A percentile compares a stretch with the other conserved stretches of the same genome.
Conservation (phyloP, 108 stramenopile species). For the Conticribra guillardii region DNA sequence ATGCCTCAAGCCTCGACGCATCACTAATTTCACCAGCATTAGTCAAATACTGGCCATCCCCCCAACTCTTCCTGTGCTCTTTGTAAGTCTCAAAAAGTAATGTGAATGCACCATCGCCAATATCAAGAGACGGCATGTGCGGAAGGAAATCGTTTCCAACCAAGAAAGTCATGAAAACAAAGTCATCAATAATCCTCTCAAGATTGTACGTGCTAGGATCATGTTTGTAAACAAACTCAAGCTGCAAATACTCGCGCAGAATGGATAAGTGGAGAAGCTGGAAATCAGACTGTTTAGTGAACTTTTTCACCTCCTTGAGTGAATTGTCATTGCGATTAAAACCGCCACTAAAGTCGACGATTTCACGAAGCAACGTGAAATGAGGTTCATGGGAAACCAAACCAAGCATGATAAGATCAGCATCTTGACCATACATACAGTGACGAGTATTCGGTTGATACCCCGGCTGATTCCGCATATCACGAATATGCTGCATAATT, state of each 20-base stretch:
- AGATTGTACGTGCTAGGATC: slow-evolving; percentile 65
- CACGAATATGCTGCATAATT: slow-evolving; percentile 98
- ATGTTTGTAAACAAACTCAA: slow-evolving; percentile 80
- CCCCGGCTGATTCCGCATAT: slow-evolving; percentile 79
- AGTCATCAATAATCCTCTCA: slow-evolving; percentile 98
- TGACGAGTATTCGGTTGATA: slow-evolving; percentile 94
- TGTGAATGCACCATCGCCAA: slow-evolving; percentile 96
- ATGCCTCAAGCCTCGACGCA: slow-evolving; percentile 75
- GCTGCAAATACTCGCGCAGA: slow-evolving; percentile 93
- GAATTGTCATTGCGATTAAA: slow-evolving; percentile 70
- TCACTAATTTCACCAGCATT: slow-evolving; percentile 81
- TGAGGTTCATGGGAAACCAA: slow-evolving; percentile 98
- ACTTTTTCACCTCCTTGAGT: slow-evolving; percentile 90
- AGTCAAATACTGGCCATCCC: slow-evolving; percentile 91
- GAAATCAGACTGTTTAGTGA: slow-evolving; percentile 95
- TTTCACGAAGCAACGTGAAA: slow-evolving; percentile 96
- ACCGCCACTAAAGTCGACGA: slow-evolving; percentile 87
- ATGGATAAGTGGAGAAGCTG: slow-evolving; percentile 96
- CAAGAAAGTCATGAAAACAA: slow-evolving; percentile 98
- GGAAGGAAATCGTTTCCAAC: slow-evolving; percentile 99
- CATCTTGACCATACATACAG: slow-evolving; percentile 99
- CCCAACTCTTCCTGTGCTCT: slow-evolving; percentile 79
- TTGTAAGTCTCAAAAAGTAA: slow-evolving; percentile 95
- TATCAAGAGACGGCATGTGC: slow-evolving; percentile 95
- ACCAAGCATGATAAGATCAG: slow-evolving; percentile 99